Evolutionary conservation across 768 basidiomycete genomes (phyloP).

Genomic region (Hysterangium stoloniferum): DNA sequence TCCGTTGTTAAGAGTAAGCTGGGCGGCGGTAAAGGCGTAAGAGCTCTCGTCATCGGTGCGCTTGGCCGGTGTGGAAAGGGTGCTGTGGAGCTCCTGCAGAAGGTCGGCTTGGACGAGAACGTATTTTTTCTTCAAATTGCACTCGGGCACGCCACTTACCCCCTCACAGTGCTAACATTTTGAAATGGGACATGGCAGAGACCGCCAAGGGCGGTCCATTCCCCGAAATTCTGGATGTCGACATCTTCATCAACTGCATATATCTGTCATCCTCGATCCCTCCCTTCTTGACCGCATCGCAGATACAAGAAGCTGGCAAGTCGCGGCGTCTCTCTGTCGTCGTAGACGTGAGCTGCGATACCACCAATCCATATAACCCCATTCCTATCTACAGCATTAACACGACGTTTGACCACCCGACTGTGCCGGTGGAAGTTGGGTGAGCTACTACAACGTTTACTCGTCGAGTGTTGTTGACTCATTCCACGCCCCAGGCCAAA

Average conservation of each 20-base stretch:
- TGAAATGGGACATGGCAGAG: constrained; percentile 98
- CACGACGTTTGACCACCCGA: constrained; percentile 89
- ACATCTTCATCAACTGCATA: constrained; percentile 99
- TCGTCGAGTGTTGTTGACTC: constrained; percentile 2
- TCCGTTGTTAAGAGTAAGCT: constrained; percentile 56
- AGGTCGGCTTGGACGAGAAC: constrained; percentile 91
- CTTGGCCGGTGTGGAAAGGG: constrained; percentile 92
- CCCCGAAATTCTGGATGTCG: constrained; percentile 89
- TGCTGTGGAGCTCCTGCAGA: constrained; percentile 90
- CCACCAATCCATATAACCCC: constrained; percentile 97
- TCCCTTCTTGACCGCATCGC: constrained; percentile 66
- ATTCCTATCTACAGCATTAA: constrained; percentile 92
- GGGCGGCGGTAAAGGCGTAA: constrained; percentile 58
- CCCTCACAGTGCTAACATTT: constrained; percentile 67
- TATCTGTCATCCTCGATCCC: constrained; percentile 86
- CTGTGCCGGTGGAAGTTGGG: constrained; percentile 78
- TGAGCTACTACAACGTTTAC: constrained; percentile 32
- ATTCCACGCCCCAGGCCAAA: constrained; percentile 34
- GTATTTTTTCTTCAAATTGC: constrained; percentile 24
- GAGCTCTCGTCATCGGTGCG: constrained; percentile 92
- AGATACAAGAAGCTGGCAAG: constrained; percentile 64
- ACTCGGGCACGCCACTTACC: not conserved
- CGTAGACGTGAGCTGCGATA: constrained; percentile 98
- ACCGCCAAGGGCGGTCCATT: constrained; percentile 97
- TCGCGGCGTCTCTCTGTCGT: constrained; percentile 67